Evolutionary conservation across 768 basidiomycete species (phyloP), one percentile per base, ranked within the genome.

Genomic region (Tricholoma saponaceum): DNA sequence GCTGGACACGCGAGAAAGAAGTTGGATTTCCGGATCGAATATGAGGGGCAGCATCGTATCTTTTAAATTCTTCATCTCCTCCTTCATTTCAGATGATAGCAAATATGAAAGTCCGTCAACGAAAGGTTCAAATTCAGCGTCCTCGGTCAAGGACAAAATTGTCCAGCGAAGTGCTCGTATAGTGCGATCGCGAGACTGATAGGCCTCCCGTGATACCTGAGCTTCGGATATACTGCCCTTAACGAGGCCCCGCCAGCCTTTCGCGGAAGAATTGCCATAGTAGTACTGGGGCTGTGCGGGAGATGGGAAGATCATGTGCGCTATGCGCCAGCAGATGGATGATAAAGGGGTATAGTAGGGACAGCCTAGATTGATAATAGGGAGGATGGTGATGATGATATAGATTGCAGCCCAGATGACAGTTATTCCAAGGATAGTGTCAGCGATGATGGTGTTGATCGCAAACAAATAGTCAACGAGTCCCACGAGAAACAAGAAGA

Each of bases 401-500:
- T 78, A 78, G 9, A 72, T 54, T 23, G 60, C 26, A 43, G 61
- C 63, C 51, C 71, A 72, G 33, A 66, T 37, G 12, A 37, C 16
- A 37, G n/a, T 66, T 55, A n/a, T 66, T 35, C 67, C 66, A 51
- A 78, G 63, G 41, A 51, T 52, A 12, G 61, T 13, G 58, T 74
- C 75, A 16, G 79, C 61, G 18, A 72, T 65, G 55, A 61, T 12
- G 35, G 35, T 14, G 16, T 37, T 37, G 35, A 37, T 37, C 13
- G 13, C 12, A 37, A 37, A 65, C 18, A 81, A 64, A 61, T 81
- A 79, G 20, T 72, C 67, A 28, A 80, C 63, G 20, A 82, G 68
- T 44, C 79, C 77, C 52, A 76, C 72, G 62, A 84, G 74, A 66
- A 83, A 83, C 4, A 82, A 67, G n/a, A n/a, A n/a, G n/a, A n/a